phyloP scores from a whole-genome alignment of 169 alveolate species.

The Eimeria maxima region DNA sequence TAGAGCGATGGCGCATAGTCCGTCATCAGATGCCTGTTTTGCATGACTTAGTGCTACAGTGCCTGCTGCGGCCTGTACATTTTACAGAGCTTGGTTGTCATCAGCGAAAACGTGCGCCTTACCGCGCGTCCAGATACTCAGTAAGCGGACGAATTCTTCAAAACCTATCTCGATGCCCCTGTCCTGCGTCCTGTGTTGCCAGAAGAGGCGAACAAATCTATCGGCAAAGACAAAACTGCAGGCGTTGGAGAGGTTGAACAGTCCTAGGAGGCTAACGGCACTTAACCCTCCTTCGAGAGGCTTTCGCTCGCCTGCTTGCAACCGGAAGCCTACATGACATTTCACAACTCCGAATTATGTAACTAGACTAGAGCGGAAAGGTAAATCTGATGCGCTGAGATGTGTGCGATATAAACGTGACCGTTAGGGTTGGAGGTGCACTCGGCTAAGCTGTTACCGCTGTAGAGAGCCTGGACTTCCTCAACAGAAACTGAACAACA shows the following conservation, averaged over 20 bases:
- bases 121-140: slow-evolving; percentile 85
- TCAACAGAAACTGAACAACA: slow-evolving; percentile 61
- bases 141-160: slow-evolving; percentile 81
- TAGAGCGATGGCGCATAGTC: not conserved
- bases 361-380: not conserved
- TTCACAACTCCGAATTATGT: not conserved
- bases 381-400: not conserved
- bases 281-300: slow-evolving; percentile 83
- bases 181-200: slow-evolving; percentile 79
- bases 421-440: not conserved
- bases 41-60: not conserved
- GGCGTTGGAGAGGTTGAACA: slow-evolving; percentile 82
- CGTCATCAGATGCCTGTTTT: not conserved
- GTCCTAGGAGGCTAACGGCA: slow-evolving; percentile 82
- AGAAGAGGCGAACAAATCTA: slow-evolving; percentile 80
- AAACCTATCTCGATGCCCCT: slow-evolving; percentile 84
- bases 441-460: slow-evolving; percentile 21
- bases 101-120: not conserved
- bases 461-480: slow-evolving; percentile 80
- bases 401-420: not conserved
- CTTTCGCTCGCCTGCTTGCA: slow-evolving; percentile 79
- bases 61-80: not conserved
- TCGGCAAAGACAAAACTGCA: slow-evolving; percentile 81
- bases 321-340: slow-evolving; percentile 71
- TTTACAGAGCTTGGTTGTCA: not conserved